A percentile compares a stretch with the other conserved stretches of the same genome.
These are phyloP conservation scores for Plectosphaerella sp. DNA, from an alignment of 2,329 filamentous ascomycete species.

Conservation along the genomic window DNA sequence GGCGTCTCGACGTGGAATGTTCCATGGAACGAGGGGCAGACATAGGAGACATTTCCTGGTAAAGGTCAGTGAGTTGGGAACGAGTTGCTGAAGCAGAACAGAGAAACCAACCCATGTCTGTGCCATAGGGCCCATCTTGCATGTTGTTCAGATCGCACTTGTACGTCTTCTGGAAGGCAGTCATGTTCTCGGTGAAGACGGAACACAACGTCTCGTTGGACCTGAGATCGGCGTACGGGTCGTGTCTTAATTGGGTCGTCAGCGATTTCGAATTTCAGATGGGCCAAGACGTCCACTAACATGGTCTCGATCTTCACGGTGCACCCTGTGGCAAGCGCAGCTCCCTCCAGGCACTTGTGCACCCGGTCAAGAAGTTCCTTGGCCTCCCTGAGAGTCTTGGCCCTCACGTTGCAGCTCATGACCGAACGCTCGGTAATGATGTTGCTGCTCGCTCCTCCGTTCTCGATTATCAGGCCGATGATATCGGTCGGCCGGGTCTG, in stretches of 20 bases:
- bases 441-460: neutral
- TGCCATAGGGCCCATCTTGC: neutral
- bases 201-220: neutral
- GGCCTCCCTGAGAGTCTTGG: neutral
- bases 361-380: neutral
- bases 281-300: neutral
- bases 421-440: neutral
- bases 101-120: neutral
- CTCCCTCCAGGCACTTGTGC: neutral
- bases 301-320: neutral
- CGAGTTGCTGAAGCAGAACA: neutral
- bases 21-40: neutral
- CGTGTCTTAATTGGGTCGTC: neutral
- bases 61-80: neutral
- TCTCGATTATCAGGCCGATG: neutral
- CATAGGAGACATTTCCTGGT: neutral
- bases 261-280: neutral
- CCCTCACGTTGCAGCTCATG: neutral
- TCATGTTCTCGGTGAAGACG: neutral
- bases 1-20: neutral
- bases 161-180: neutral
- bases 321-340: neutral
- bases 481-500: constrained; percentile 23
- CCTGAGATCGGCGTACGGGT: neutral
- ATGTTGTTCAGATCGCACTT: neutral